Evolutionary conservation across 345 rosid genomes (phyloP), one percentile per base, ranked within the genome.

Genomic region (Limnanthes douglasii): DNA sequence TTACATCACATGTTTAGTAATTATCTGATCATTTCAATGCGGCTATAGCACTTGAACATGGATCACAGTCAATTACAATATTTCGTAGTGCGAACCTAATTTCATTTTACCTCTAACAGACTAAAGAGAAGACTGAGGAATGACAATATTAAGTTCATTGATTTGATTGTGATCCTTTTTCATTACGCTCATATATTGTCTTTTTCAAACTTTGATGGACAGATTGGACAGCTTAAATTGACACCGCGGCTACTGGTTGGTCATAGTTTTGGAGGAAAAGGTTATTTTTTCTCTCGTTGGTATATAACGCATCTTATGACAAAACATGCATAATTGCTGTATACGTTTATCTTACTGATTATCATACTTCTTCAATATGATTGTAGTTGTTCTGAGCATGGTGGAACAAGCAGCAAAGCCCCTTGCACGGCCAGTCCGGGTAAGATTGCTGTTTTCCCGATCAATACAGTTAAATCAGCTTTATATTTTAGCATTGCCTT

Each of bases 191-290:
- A 9, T 12, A 5, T 48, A 5, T 11, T 21, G 4, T 21, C 35
- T 10, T 40, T 54, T 23, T 43, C 21, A 8, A 2, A 18, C 6
- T 51, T 39, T 45, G 39, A 18, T 17, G 33, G 15, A 33, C 31
- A 88, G 95, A 81, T 82, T 39, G 75, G 66, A 46, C 71, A 73
- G 52, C 86, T 83, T 44, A 72, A 69, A 57, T 47, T 78, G 53
- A 88, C 86, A 18, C 97, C 95, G 19, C 73, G 95, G 21, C 58
- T 88, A 44, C 57, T 88, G 37, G 80, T 88, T 63, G 97, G 97
- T 20, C 97, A 88, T 47, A 88, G 95, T 67, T 88, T 88, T 68
- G 97, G 97, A 20, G 97, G 95, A 52, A 88, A 88, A 88, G 95
- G 95, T 83, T 47, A 26, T 27, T 60, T 39, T 20, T 37, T 12